Percentiles rank a stretch among this genome's conserved stretches.
Evolutionary conservation across 2,329 filamentous ascomycete species (phyloP).

Genomic region (Ceratocystis smalleyi): DNA sequence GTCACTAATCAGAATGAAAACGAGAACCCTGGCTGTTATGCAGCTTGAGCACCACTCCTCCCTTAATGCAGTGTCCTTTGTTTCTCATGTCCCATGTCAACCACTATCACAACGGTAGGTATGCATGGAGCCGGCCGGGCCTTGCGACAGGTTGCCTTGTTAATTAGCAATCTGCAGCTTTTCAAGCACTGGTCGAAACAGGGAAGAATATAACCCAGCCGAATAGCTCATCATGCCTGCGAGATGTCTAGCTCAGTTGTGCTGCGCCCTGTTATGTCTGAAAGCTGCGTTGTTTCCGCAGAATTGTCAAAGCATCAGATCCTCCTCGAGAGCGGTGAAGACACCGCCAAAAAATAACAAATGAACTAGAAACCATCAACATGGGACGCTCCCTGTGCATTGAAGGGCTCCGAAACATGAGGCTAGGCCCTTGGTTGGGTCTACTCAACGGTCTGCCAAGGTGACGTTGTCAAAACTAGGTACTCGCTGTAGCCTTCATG

Average conservation of each 20-base stretch:
- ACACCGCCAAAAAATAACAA: not conserved
- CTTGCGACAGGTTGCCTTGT: not conserved
- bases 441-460: no score
- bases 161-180: constrained; percentile 10
- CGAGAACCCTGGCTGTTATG: not conserved
- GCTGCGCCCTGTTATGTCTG: not conserved
- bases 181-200: not conserved
- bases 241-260: not conserved
- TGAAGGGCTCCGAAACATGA: not conserved
- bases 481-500: not conserved
- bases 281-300: not conserved
- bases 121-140: not conserved
- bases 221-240: not conserved
- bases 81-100: not conserved
- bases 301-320: not conserved
- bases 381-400: not conserved
- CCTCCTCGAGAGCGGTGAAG: not conserved
- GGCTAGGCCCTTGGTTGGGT: not conserved
- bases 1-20: not conserved
- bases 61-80: not conserved
- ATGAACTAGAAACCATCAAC: not conserved
- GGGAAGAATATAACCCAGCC: not conserved
- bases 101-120: not conserved
- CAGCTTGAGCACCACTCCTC: not conserved
- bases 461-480: not conserved